These are phyloP conservation scores for Saccharomycopsis selenospora DNA, from an alignment of 805 yeast species.

Conservation along the genomic window DNA sequence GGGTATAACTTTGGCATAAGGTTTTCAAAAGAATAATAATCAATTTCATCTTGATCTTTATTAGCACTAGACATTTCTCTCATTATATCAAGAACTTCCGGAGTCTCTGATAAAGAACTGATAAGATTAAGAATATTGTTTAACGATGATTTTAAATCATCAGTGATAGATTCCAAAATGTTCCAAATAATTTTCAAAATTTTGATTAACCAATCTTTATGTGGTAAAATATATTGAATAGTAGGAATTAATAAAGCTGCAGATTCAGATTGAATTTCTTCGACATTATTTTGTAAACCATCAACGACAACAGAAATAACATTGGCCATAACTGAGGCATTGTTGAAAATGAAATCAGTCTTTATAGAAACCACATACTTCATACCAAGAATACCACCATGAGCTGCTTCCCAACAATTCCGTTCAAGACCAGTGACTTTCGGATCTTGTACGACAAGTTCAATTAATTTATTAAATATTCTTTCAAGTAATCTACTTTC, in stretches of 20 bases:
- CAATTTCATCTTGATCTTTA: neutral
- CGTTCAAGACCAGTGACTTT: slow-evolving; percentile 38
- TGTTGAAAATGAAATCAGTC: slow-evolving; percentile 61
- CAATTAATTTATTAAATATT: slow-evolving; percentile 58
- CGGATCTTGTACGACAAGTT: slow-evolving; percentile 60
- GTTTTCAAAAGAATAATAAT: slow-evolving; percentile 49
- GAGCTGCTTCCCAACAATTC: slow-evolving; percentile 89
- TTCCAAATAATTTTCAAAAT: slow-evolving; percentile 76
- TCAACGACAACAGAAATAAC: slow-evolving; percentile 81
- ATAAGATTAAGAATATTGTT: slow-evolving; percentile 94
- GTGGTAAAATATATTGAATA: slow-evolving; percentile 38
- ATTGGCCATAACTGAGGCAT: slow-evolving; percentile 50
- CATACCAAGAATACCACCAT: slow-evolving; percentile 94
- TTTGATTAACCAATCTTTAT: slow-evolving; percentile 16
- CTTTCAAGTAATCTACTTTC: slow-evolving; percentile 40
- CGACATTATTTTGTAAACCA: slow-evolving; percentile 74
- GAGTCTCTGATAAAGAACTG: slow-evolving; percentile 78
- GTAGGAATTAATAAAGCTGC: slow-evolving; percentile 86
- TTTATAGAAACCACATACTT: slow-evolving; percentile 88
- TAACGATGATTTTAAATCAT: slow-evolving; percentile 89
- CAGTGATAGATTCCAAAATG: slow-evolving; percentile 74
- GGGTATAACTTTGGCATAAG: slow-evolving; percentile 91
- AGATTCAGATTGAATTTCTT: slow-evolving; percentile 95
- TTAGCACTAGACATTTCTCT: slow-evolving; percentile 38
- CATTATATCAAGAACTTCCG: slow-evolving; percentile 69